Conservation (phyloP, 2,329 filamentous ascomycete genomes). For the Colletotrichum sp. region DNA sequence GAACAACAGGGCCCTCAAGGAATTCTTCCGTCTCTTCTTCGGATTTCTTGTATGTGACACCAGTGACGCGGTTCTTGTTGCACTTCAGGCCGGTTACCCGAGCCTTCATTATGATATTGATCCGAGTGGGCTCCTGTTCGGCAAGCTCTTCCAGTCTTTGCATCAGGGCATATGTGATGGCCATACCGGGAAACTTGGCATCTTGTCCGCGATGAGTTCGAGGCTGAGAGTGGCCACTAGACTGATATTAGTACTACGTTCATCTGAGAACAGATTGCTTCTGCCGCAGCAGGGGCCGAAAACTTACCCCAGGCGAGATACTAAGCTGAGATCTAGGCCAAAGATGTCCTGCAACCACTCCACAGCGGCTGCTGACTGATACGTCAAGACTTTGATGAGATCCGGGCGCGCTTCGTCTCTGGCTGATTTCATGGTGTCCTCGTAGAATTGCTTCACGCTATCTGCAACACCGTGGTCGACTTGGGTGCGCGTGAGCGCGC, state of each 20-base stretch:
- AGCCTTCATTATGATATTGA: constrained; percentile 98
- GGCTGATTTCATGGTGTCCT: constrained; percentile 97
- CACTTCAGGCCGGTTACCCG: constrained; percentile 90
- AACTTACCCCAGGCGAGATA: constrained; percentile 90
- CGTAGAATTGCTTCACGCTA: constrained; percentile 99
- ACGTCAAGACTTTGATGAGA: constrained; percentile 98
- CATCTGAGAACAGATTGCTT: neutral
- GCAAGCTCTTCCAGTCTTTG: constrained; percentile 95
- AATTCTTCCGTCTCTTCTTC: constrained; percentile 67
- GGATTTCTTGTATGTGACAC: constrained; percentile 84
- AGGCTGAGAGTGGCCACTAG: constrained; percentile 92
- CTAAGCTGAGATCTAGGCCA: constrained; percentile 95
- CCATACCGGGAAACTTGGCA: constrained; percentile 99
- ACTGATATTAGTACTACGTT: constrained; percentile 22
- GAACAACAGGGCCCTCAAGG: constrained; percentile 87
- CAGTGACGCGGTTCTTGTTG: constrained; percentile 85
- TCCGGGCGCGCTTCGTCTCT: constrained; percentile 98
- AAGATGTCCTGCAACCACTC: constrained; percentile 99
- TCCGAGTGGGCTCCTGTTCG: constrained; percentile 88
- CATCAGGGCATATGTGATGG: constrained; percentile 99
- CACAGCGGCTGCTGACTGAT: constrained; percentile 96
- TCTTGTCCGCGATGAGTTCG: constrained; percentile 98
- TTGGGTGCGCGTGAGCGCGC: constrained; percentile 94
- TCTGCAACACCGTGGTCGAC: constrained; percentile 87
- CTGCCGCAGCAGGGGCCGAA: neutral